Evolutionary conservation across 208 protist genomes (phyloP).

Genomic region (Phytomonas sp.): DNA sequence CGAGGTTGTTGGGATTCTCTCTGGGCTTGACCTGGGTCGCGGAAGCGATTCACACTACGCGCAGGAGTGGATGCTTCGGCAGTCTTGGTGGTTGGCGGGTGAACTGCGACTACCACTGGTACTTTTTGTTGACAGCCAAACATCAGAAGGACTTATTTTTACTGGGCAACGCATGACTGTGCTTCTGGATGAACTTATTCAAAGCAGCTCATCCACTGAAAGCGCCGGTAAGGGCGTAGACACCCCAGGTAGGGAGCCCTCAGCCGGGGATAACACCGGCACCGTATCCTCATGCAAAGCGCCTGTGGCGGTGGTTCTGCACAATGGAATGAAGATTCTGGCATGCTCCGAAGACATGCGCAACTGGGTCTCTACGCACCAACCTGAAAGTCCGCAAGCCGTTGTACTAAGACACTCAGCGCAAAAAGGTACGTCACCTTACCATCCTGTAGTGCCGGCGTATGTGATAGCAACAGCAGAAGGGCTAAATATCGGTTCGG

Average conservation of each 20-base stretch:
- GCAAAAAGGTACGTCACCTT: neutral
- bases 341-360: constrained; percentile 38
- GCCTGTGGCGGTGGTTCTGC: constrained; percentile 46
- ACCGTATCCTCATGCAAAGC: neutral
- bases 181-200: constrained; percentile 41
- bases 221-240: neutral
- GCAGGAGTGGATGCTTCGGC: constrained; percentile 52
- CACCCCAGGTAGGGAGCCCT: neutral
- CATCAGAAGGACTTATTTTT: neutral
- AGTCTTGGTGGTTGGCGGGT: constrained; percentile 41
- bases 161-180: constrained; percentile 52
- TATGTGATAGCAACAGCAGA: constrained; percentile 58
- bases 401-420: neutral
- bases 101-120: constrained; percentile 43
- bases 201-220: neutral
- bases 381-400: constrained; percentile 5
- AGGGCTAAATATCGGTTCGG: constrained; percentile 19
- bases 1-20: constrained; percentile 58
- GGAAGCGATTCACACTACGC: constrained; percentile 61
- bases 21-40: constrained; percentile 54
- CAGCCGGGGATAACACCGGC: neutral
- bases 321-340: constrained; percentile 46
- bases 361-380: constrained; percentile 26
- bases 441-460: constrained; percentile 12
- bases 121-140: constrained; percentile 36